Conservation (phyloP, 2,329 filamentous ascomycete genomes). For the Fusarium bulbicola region DNA sequence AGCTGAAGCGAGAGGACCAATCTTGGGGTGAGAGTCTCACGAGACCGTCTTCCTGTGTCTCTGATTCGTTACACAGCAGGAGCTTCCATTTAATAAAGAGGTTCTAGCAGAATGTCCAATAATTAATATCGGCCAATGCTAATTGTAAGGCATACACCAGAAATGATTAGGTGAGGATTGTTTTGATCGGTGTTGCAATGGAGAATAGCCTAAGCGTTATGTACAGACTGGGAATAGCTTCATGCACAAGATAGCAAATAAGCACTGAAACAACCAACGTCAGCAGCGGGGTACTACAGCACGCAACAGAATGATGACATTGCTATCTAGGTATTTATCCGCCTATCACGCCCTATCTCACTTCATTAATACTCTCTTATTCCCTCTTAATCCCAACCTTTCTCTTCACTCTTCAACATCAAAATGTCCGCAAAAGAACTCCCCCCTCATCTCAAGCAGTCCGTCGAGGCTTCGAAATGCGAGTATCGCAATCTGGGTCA, state of each 20-base stretch:
- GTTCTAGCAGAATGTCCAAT: neutral
- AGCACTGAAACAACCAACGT: neutral
- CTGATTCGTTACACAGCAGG: neutral
- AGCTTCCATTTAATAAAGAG: neutral
- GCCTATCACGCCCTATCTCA: neutral
- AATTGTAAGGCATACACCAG: neutral
- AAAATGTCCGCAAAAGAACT: constrained; percentile 15
- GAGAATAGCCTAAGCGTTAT: neutral
- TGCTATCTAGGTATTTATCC: constrained; percentile 7
- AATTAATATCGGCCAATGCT: neutral
- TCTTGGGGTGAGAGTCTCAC: neutral
- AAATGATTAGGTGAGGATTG: too few relatives aligned
- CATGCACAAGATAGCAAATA: neutral
- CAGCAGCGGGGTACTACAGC: constrained; percentile 8
- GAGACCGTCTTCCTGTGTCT: neutral
- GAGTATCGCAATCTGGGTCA: constrained; percentile 28
- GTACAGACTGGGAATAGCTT: neutral
- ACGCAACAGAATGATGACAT: constrained; percentile 6
- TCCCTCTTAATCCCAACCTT: neutral
- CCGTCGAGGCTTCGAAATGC: constrained; percentile 22
- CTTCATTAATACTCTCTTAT: neutral
- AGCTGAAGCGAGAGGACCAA: constrained; percentile 1
- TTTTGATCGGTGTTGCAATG: too few relatives aligned
- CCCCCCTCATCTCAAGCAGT: constrained; percentile 18
- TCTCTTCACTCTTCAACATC: neutral